These are phyloP conservation scores for Diospyros lotus DNA, from an alignment of 148 eudicot species.

Conservation along the genomic window DNA sequence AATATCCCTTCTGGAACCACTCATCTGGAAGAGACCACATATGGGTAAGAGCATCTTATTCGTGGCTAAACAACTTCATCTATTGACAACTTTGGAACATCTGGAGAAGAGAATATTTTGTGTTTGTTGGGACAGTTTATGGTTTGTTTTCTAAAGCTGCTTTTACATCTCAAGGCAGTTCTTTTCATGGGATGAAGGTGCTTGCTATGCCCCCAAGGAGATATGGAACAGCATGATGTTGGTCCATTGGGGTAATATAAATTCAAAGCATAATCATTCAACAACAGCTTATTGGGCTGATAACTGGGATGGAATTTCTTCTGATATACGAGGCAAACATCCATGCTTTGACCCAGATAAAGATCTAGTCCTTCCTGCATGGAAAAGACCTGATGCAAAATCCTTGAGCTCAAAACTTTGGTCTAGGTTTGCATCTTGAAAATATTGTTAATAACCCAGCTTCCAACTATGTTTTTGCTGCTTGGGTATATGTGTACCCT, in stretches of 20 bases:
- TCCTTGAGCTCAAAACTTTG: slow-evolving; percentile 63
- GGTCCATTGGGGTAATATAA: slow-evolving; percentile 98
- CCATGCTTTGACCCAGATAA: slow-evolving; percentile 88
- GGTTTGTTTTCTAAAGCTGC: slow-evolving; percentile 21
- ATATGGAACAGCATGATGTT: slow-evolving; percentile 99
- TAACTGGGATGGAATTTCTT: slow-evolving; percentile 70
- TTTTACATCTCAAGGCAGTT: slow-evolving; percentile 56
- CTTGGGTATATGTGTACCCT: background rate
- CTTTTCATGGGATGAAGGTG: slow-evolving; percentile 99
- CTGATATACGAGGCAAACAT: slow-evolving; percentile 78
- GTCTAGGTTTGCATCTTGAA: slow-evolving; percentile 49
- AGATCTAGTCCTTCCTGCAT: slow-evolving; percentile 95
- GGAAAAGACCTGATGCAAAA: slow-evolving; percentile 76
- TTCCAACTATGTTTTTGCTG: background rate
- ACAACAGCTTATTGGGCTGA: slow-evolving; percentile 94
- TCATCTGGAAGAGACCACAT: slow-evolving; percentile 90
- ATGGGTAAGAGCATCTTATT: slow-evolving; percentile 53
- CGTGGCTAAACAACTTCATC: background rate
- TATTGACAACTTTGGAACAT: background rate
- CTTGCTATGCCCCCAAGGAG: slow-evolving; percentile 99
- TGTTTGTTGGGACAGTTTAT: background rate
- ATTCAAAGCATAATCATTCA: slow-evolving; percentile 83
- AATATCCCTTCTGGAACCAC: slow-evolving; percentile 87
- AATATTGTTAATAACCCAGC: background rate
- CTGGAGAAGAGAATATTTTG: background rate